These are phyloP conservation scores for Pleurotus tuber-regium DNA, from an alignment of 768 basidiomycete species.

Conservation along the genomic window DNA sequence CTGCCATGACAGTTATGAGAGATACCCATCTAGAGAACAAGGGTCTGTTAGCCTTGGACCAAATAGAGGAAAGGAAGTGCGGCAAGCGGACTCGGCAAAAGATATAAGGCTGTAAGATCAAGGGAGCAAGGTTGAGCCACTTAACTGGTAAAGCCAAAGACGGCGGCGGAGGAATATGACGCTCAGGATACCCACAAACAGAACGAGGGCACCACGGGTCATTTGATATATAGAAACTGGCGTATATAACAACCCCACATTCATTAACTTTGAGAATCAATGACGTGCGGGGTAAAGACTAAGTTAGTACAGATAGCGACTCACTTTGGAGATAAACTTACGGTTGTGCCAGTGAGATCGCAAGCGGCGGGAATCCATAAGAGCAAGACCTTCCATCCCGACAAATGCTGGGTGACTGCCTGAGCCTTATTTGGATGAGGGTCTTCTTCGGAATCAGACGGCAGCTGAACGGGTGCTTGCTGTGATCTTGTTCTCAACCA, in stretches of 20 bases:
- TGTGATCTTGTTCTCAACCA: constrained; percentile 51
- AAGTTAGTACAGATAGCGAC: constrained; percentile 10
- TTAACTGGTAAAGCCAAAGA: constrained; percentile 85
- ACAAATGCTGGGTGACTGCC: constrained; percentile 41
- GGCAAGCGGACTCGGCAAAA: too few species aligned
- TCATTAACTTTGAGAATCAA: constrained; percentile 66
- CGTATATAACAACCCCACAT: constrained; percentile 91
- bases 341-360: constrained; percentile 90
- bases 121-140: constrained; percentile 13
- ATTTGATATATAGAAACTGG: constrained; percentile 98
- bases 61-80: not conserved
- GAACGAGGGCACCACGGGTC: constrained; percentile 89
- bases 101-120: constrained; percentile 8
- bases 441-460: constrained; percentile 48
- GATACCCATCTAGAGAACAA: constrained; percentile 73
- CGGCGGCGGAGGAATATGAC: constrained; percentile 87
- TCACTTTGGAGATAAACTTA: constrained; percentile 36
- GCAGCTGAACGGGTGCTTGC: constrained; percentile 50
- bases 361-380: constrained; percentile 88
- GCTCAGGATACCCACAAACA: constrained; percentile 90
- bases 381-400: constrained; percentile 69
- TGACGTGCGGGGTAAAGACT: constrained; percentile 23
- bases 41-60: constrained; percentile 8
- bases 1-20: constrained; percentile 83
- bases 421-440: constrained; percentile 32